Base-by-base conservation (phyloP, 129 eudicot species). In the Pittosporum tobira region DNA sequence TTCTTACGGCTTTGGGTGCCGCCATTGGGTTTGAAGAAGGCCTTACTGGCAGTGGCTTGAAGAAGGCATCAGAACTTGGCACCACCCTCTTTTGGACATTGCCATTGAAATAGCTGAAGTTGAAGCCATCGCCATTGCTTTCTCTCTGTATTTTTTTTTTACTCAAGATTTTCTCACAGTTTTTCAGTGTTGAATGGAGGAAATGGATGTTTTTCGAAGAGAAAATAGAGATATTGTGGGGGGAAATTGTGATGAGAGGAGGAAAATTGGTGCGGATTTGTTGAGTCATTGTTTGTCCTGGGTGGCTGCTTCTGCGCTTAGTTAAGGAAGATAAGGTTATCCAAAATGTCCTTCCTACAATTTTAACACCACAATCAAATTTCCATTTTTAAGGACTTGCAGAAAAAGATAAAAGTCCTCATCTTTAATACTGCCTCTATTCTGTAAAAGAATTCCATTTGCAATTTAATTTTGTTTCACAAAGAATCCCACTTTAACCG, bases 121-220 rank as follows among this genome's bases (percentile, higher is more conserved):
- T 18, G 85, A 79, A 57, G 86, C 83, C 93, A 83, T n/a, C n/a
- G n/a, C n/a, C n/a, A n/a, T 83, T 72, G 1, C 16, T 75, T 53
- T 61, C 59, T 68, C 44, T 63, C 48, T n/a, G n/a, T n/a, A n/a
- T n/a, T n/a, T n/a, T 40, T 21, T 31, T 68, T 14, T 27, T 45
- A 47, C 37, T 60, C 23, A 18, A 13, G 19, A 30, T 5, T 13
- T 55, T 52, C 31, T n/a, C n/a, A n/a, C 18, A 52, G 61, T 50
- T 27, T 61, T 9, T 45, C 16, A 29, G 31, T 30, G 11, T 21
- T 48, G 47, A 25, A 55, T 48, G 64, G 19, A n/a, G n/a, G n/a
- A n/a, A n/a, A n/a, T n/a, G 25, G 18, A 38, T 19, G 24, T 29
- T 50, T 52, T 43, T 45, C 27, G 64, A 25, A 50, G 57, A 50